phyloP scores from a whole-genome alignment of 805 yeast species.

The Tetrapisispora arboricola region DNA sequence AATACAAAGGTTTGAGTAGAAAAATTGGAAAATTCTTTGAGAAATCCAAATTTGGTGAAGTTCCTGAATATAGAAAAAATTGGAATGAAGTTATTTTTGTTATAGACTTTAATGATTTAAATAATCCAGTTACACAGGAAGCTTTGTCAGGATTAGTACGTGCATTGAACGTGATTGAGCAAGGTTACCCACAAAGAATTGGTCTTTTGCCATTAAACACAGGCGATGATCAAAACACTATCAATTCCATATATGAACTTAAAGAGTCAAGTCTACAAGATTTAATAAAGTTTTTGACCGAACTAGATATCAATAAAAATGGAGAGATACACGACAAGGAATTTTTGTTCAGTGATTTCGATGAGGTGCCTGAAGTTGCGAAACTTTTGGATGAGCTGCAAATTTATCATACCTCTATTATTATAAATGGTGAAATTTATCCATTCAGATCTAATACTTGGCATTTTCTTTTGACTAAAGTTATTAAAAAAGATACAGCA shows the following conservation, averaged over 20 bases:
- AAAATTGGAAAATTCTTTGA: conserved; percentile 40
- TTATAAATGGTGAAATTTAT: conserved; percentile 65
- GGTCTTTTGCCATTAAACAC: conserved; percentile 63
- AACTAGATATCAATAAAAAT: conserved; percentile 7
- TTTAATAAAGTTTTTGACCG: conserved; percentile 14
- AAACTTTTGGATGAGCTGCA: conserved; percentile 32
- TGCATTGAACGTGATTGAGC: conserved; percentile 38
- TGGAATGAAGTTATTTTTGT: conserved; percentile 66
- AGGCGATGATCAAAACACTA: conserved; percentile 12
- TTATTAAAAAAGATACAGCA: conserved; percentile 43
- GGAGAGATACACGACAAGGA: conserved; percentile 3
- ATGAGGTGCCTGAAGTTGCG: conserved; percentile 13
- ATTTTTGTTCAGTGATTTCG: background rate
- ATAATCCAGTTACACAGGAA: conserved; percentile 27
- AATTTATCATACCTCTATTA: conserved; percentile 40
- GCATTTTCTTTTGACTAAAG: conserved; percentile 44
- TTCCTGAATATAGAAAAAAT: conserved; percentile 65
- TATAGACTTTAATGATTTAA: conserved; percentile 39
- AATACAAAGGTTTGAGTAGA: conserved; percentile 38
- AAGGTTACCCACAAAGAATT: conserved; percentile 64
- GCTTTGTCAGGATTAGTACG: conserved; percentile 44
- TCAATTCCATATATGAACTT: conserved; percentile 20
- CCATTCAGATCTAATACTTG: conserved; percentile 40
- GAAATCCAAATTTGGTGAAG: conserved; percentile 43
- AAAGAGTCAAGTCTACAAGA: conserved; percentile 9